Conservation (phyloP, 2,329 filamentous ascomycete species). For the Fusarium redolens region DNA sequence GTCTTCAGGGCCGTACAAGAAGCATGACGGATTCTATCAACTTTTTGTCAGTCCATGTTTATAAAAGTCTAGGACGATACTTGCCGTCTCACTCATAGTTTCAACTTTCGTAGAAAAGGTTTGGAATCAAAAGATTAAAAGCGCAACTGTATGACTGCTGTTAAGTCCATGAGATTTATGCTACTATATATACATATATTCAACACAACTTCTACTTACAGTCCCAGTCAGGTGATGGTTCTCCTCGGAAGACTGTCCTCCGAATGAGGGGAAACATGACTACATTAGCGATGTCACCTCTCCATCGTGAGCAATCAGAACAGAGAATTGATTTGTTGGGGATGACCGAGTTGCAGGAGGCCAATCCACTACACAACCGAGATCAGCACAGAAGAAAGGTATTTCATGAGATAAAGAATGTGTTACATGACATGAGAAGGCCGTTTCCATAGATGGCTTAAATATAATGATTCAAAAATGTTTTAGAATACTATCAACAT, state of each 20-base stretch:
- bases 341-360: neutral
- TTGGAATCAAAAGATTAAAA: neutral
- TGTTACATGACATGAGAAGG: neutral
- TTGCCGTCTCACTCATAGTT: conserved; percentile 10
- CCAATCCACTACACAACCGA: neutral
- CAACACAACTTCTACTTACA: neutral
- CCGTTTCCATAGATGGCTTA: neutral
- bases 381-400: neutral
- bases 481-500: neutral
- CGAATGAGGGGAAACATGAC: conserved; percentile 22
- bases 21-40: conserved; percentile 32
- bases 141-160: neutral
- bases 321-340: neutral
- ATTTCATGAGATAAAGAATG: neutral
- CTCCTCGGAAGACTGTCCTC: conserved; percentile 15
- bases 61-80: neutral
- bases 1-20: conserved; percentile 38
- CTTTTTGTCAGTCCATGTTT: neutral
- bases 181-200: neutral
- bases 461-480: neutral
- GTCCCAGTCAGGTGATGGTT: conserved; percentile 7
- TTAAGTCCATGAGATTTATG: neutral
- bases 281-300: neutral
- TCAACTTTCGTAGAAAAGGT: neutral
- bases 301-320: neutral